phyloP scores from a whole-genome alignment of 768 basidiomycete species.

The Hysterangium stoloniferum region DNA sequence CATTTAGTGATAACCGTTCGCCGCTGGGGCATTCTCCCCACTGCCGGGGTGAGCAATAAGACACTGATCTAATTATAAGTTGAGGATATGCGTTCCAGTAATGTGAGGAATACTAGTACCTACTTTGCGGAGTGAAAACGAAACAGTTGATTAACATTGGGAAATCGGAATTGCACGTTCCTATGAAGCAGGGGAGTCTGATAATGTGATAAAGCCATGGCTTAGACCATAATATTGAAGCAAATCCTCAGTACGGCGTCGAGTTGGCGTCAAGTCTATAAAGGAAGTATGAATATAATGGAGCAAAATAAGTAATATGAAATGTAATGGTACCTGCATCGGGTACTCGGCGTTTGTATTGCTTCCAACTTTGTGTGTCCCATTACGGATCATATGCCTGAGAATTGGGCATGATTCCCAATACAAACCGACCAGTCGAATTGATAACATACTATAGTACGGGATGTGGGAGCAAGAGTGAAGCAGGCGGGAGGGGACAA shows the following conservation, averaged over 20 bases:
- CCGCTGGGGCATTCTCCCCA: neutral
- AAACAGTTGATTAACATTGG: neutral
- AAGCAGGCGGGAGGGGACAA: too few relatives aligned
- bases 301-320: neutral
- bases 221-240: slow-evolving; percentile 38
- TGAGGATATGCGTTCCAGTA: neutral
- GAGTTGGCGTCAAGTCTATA: too few relatives aligned
- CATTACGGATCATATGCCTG: too few relatives aligned
- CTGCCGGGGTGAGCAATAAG: neutral
- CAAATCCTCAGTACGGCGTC: slow-evolving; percentile 69
- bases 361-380: too few relatives aligned
- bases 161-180: slow-evolving; percentile 3
- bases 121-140: slow-evolving; percentile 9
- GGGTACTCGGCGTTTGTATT: too few relatives aligned
- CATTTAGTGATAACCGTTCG: slow-evolving; percentile 6
- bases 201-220: slow-evolving; percentile 26
- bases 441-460: too few relatives aligned
- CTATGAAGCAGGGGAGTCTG: neutral
- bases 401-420: too few relatives aligned
- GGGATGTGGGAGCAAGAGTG: too few relatives aligned
- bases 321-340: slow-evolving; percentile 18
- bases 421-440: too few relatives aligned
- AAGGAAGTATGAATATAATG: neutral
- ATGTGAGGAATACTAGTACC: neutral
- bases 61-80: neutral